Base-by-base conservation (phyloP, 768 basidiomycete genomes). In the Podaxis pistillaris region DNA sequence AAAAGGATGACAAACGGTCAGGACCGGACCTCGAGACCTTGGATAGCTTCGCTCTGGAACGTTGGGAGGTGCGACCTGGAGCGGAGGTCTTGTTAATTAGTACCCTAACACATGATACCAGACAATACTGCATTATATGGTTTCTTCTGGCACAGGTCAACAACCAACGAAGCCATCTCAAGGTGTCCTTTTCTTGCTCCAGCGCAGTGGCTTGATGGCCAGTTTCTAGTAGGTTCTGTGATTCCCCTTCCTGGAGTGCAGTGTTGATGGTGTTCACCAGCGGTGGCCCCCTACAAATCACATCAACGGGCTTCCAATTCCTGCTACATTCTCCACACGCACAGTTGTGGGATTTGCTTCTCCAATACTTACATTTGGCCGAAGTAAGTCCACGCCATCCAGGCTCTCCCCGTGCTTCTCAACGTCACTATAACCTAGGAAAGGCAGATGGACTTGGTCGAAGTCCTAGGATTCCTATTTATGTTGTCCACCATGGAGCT, bases 71-170 rank as follows among this genome's bases (percentile, higher is more conserved):
- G 66, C 49, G 61, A 50, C 33, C 36, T 36, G 24, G 19, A 65
- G 81, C 71, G 37, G 15, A 22, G 56, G 37, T 52, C 57, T 19
- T 36, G 1, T 15, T 30, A 47, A 60, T 28, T 46, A 41, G 40
- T 50, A 63, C n/a, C 19, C 62, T 30, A 17, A 60, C 46, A 54
- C 44, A 64, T 56, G 65, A 46, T 51, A 30, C 33, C 64, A 98
- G 95, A 95, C 94, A 0, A 96, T 98, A 68, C 81, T 98, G 49
- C 94, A 98, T 74, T 98, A 93, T 71, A 97, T 99, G 95, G 97
- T 99, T 3, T 95, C 93, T 8, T 96, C 91, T 36, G 92, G 88
- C 12, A 86, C 85, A 30, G 92, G 87, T n/a, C 86, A 91, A 71
- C 78, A 83, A 40, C 85, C 90, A 26, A 77, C 87, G 7, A 86